Conservation (phyloP, 2,329 filamentous ascomycete species). For the Arthrinium phaeospermum region DNA sequence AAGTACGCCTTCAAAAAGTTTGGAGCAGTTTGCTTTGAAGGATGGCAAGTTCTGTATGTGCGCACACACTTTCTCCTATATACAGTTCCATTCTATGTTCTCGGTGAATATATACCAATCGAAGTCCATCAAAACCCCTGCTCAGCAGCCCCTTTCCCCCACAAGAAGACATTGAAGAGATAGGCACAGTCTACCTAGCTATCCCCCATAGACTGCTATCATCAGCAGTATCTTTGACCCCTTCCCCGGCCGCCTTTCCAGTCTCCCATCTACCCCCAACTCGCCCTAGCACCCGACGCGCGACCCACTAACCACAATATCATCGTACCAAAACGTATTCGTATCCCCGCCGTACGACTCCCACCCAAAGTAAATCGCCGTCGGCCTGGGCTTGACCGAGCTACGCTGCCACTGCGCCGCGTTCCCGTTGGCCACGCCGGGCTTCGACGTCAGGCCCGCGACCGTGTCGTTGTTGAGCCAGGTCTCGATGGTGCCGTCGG, state of each 20-base stretch:
- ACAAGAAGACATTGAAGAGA: background rate
- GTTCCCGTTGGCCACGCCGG: slow-evolving; percentile 56
- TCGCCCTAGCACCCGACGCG: slow-evolving; percentile 51
- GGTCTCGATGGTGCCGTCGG: slow-evolving; percentile 64
- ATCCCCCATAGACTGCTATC: background rate
- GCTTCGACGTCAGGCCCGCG: slow-evolving; percentile 54
- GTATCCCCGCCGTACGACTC: slow-evolving; percentile 65
- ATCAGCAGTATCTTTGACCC: background rate
- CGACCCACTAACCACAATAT: slow-evolving; percentile 55
- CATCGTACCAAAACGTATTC: slow-evolving; percentile 70
- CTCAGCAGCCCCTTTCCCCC: background rate
- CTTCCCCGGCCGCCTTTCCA: background rate
- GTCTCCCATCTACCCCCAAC: background rate
- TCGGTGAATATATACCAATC: background rate
- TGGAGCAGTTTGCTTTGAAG: background rate
- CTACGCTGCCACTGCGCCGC: slow-evolving; percentile 59
- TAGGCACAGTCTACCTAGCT: background rate
- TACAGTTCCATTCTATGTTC: background rate
- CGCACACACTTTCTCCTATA: background rate
- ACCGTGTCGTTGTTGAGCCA: slow-evolving; percentile 62
- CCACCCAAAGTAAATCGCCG: slow-evolving; percentile 66
- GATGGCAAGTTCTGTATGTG: background rate
- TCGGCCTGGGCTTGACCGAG: slow-evolving; percentile 55
- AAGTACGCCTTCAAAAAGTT: background rate
- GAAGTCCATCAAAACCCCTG: background rate